Evolutionary conservation across 805 yeast genomes (phyloP), one percentile per base, ranked within the genome.

Genomic region (Pichia membranifaciens): DNA sequence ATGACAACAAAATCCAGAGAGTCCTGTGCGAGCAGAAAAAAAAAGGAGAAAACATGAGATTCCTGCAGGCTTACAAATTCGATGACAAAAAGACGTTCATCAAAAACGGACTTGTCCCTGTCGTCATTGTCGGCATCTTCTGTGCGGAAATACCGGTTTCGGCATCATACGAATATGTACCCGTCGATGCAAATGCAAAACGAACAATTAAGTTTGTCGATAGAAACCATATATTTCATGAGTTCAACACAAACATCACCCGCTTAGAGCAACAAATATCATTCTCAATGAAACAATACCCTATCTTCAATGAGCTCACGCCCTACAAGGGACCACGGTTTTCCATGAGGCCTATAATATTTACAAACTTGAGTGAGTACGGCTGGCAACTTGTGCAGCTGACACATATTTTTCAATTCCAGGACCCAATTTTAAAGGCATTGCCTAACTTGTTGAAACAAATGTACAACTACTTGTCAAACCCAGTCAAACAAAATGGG

Each of bases 51-150:
- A 53, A 50, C 28, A 58, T 60, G 61, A 60, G 69, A 4, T 71
- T 72, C 41, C 70, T 71, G 49, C 59, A 75, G 33, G 76, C 76
- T 0, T 72, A 71, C 48, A 57, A 75, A 46, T 72, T 72, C 51
- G 66, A 67, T 35, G 17, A 29, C 9, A 15, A 22, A n/a, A 20
- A 42, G 18, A 18, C 36, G 23, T 7, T 28, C 7, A 31, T 41
- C 20, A 25, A 20, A n/a, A 13, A 25, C 10, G 29, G 29, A 8
- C 7, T 25, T 10, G 29, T 25, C 29, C 29, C 29, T 25, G 29
- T 25, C 10, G 29, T 25, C 29, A 25, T 25, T 8, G 29, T 25
- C 29, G 29, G 29, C 10, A 10, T 25, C 10, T 25, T 25, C 29
- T 25, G 29, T 25, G 29, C 10, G 10, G 29, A 25, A 25, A 10